Percentiles rank a stretch among this genome's conserved stretches.
phyloP scores from a whole-genome alignment of 345 rosid species.

The Heritiera fomes region DNA sequence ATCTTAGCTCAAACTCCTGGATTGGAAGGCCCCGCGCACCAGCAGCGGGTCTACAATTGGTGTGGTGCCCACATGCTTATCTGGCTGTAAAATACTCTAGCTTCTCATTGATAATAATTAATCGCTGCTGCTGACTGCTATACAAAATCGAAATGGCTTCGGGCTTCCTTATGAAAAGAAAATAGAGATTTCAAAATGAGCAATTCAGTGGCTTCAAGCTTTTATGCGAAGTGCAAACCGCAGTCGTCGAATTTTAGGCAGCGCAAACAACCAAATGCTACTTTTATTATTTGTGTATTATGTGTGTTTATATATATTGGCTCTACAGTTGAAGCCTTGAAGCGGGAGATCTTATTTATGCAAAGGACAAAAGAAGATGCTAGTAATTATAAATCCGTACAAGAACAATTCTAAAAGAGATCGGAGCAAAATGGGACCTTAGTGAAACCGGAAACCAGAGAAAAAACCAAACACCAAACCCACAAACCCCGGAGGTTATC shows the following conservation, averaged over 20 bases:
- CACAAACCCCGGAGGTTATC: slow-evolving; percentile 32
- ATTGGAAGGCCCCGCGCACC: not conserved
- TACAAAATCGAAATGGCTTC: too few relatives aligned
- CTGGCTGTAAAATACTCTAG: not conserved
- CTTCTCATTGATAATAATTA: too few relatives aligned
- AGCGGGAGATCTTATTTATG: not conserved
- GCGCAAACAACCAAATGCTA: not conserved
- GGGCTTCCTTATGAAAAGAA: too few relatives aligned
- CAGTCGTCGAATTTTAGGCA: too few relatives aligned
- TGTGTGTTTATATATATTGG: not conserved
- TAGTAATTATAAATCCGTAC: slow-evolving; percentile 14
- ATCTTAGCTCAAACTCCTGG: not conserved
- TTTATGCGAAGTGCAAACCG: too few relatives aligned
- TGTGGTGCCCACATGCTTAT: not conserved
- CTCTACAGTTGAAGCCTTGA: not conserved
- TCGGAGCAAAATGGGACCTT: not conserved
- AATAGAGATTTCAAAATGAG: too few relatives aligned
- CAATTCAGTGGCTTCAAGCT: too few relatives aligned
- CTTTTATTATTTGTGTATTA: not conserved
- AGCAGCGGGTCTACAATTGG: not conserved
- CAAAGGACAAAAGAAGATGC: not conserved
- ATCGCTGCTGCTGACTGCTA: not conserved
- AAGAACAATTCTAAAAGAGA: not conserved
- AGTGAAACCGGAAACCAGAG: not conserved
- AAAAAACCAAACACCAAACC: slow-evolving; percentile 21